These are phyloP conservation scores for Teratosphaeria nubilosa DNA, from an alignment of 2,329 filamentous ascomycete genomes.

Conservation along the genomic window DNA sequence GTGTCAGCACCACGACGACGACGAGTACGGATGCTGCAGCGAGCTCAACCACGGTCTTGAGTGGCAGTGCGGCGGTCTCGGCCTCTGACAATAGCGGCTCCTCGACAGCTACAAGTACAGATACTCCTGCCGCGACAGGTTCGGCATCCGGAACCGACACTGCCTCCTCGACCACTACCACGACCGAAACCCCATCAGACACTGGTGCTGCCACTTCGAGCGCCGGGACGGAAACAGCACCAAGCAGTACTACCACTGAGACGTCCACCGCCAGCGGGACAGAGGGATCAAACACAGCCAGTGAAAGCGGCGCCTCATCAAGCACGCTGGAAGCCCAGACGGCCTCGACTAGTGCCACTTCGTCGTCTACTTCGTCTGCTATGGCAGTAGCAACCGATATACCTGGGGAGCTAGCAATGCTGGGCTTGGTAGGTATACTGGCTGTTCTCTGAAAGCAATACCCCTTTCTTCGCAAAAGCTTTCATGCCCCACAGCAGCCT, in stretches of 20 bases:
- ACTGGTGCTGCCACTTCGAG: not conserved
- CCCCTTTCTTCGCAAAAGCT: not conserved
- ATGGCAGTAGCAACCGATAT: conserved; percentile 1
- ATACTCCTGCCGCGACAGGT: not conserved
- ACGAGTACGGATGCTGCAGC: not conserved
- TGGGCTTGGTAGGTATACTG: conserved; percentile 1
- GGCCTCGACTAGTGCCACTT: not conserved
- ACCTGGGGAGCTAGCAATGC: not conserved
- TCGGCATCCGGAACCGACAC: not conserved
- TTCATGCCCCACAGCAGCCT: conserved; percentile 18
- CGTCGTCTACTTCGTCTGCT: not conserved
- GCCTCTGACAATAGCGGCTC: not conserved
- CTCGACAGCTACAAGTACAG: not conserved
- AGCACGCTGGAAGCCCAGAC: not conserved
- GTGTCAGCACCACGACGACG: not conserved
- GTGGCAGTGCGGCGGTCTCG: not conserved
- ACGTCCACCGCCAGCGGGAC: not conserved
- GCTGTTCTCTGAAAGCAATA: not conserved
- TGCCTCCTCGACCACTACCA: not conserved
- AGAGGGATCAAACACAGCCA: not conserved
- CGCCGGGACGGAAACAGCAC: not conserved
- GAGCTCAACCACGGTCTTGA: not conserved
- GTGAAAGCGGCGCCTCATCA: not conserved
- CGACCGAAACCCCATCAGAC: not conserved
- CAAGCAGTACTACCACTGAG: not conserved